Evolutionary conservation across 176 grass and related monocot species (phyloP).

Genomic region (Tuctoria greenei): DNA sequence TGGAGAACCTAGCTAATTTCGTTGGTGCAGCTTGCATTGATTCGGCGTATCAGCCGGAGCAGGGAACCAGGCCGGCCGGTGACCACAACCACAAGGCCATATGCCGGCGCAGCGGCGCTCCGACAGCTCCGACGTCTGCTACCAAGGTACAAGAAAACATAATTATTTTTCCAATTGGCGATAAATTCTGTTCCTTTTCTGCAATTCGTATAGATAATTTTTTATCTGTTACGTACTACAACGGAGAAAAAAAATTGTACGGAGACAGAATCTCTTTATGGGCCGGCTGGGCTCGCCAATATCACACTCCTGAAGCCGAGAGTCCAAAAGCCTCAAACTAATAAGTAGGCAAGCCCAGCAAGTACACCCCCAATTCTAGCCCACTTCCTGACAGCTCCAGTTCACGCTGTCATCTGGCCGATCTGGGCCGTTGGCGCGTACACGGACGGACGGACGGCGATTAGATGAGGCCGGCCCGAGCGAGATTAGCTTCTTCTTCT

Average conservation of each 20-base stretch:
- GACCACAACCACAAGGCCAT: too few relatives aligned
- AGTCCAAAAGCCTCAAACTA: not conserved
- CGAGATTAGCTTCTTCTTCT: not conserved
- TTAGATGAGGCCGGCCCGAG: not conserved
- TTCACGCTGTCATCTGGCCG: not conserved
- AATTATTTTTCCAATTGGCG: not conserved
- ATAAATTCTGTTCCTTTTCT: not conserved
- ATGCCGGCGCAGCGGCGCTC: not conserved
- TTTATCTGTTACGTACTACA: not conserved
- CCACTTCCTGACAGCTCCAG: not conserved
- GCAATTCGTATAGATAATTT: not conserved
- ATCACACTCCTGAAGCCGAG: not conserved
- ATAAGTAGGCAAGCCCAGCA: not conserved
- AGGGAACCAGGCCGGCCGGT: not conserved
- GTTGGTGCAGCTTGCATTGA: not conserved
- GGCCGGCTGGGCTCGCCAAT: not conserved
- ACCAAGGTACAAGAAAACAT: too few relatives aligned
- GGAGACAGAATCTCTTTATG: not conserved
- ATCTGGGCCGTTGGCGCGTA: not conserved
- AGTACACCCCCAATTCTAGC: not conserved
- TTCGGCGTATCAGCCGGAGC: slow-evolving; percentile 22
- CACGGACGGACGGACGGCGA: not conserved
- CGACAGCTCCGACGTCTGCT: too few relatives aligned
- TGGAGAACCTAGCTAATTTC: not conserved
- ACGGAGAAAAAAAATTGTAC: too few relatives aligned